Percentiles rank a stretch among this genome's conserved stretches.
Conservation (phyloP, 768 basidiomycete species). For the Tylopilus rubrobrunneus region DNA sequence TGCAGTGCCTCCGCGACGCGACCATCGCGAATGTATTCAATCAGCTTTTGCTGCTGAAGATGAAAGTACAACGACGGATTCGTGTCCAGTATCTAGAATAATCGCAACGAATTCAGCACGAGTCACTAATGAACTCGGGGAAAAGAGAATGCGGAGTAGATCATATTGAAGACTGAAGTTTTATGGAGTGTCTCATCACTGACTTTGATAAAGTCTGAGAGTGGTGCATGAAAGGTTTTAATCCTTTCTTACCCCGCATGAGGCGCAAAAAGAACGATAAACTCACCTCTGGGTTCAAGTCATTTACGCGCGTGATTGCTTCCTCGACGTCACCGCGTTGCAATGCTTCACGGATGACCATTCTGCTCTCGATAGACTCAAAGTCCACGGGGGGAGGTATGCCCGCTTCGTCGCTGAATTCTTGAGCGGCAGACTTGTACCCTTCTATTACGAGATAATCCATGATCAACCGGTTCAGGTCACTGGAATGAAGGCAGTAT, state of each 20-base stretch:
- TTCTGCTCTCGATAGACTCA: slow-evolving; percentile 80
- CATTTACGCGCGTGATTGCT: slow-evolving; percentile 93
- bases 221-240: slow-evolving; percentile 94
- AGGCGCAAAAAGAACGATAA: slow-evolving; percentile 3
- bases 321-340: slow-evolving; percentile 94
- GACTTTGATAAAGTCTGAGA: slow-evolving; percentile 43
- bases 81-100: slow-evolving; percentile 85
- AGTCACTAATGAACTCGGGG: background rate
- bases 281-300: slow-evolving; percentile 91
- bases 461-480: slow-evolving; percentile 92
- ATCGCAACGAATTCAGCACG: slow-evolving; percentile 15
- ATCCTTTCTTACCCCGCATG: slow-evolving; percentile 52
- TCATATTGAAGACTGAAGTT: slow-evolving; percentile 99
- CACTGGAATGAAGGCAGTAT: slow-evolving; percentile 48
- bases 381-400: slow-evolving; percentile 6
- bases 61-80: slow-evolving; percentile 93
- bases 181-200: slow-evolving; percentile 77
- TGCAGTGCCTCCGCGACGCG: slow-evolving; percentile 70
- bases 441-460: slow-evolving; percentile 98
- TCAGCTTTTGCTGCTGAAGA: slow-evolving; percentile 92
- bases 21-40: slow-evolving; percentile 88
- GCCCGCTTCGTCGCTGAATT: slow-evolving; percentile 87
- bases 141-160: slow-evolving; percentile 16
- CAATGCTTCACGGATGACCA: slow-evolving; percentile 91
- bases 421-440: slow-evolving; percentile 92